Evolutionary conservation across 2,329 filamentous ascomycete species (phyloP), one percentile per base, ranked within the genome.

Genomic region (Thyridium curvatum): DNA sequence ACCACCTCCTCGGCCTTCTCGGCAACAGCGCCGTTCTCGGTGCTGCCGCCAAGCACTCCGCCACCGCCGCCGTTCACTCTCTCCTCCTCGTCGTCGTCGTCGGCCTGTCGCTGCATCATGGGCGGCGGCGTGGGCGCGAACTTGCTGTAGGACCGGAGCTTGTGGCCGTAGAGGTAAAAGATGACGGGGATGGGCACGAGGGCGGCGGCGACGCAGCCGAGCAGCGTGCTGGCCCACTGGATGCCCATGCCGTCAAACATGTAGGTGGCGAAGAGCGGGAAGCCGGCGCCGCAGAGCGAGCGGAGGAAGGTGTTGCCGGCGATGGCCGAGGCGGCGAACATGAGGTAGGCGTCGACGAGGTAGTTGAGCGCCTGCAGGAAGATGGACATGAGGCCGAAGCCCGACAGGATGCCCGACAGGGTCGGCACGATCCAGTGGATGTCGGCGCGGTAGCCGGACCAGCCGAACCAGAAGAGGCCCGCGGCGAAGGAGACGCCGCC

Each of bases 291-390:
- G 45, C 82, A 84, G 8, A 89, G 66, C 0, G 84, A 90, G 48
- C 88, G 81, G 30, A 94, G 64, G 53, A 94, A 84, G 1, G 86
- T 85, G 61, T 90, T 93, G 16, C 82, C 87, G 5, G 87, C 87
- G 41, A 94, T 79, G 16, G 86, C 87, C 0, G 84, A 90, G 10
- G 87, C 87, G 2, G 88, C 79, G 50, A 80, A 80, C 74, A 79
- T 77, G 52, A 81, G 74, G 52, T 83, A 84, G 9, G 79, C 79
- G 52, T 91, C 86, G 41, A 90, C 81, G 4, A 91, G 75, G 56
- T 90, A 91, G 64, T 91, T 93, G 43, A 93, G 66, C 12, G 82
- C 72, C 48, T 86, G 83, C 29, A 93, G 77, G 69, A 91, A 91
- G 53, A 93, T 89, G 18, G 82, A 83, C 64, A 89, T 82, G 53